Percentiles rank a stretch among this genome's conserved stretches.
phyloP scores from a whole-genome alignment of 768 basidiomycete genomes.

The Leccinum variicolor region DNA sequence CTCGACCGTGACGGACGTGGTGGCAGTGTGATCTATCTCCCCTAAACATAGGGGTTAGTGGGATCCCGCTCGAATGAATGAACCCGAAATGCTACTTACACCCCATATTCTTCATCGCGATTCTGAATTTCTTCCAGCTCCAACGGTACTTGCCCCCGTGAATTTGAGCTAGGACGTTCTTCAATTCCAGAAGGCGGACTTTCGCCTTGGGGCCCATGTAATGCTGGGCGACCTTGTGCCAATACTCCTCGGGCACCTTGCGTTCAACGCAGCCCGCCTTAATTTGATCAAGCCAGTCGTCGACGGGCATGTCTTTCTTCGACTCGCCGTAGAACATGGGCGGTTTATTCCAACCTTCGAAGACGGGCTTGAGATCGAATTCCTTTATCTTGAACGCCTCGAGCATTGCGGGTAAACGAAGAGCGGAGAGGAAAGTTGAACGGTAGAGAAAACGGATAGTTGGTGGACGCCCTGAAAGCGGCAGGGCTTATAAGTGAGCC shows the following conservation, averaged over 20 bases:
- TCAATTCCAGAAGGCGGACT: slow-evolving; percentile 62
- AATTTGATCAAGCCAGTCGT: slow-evolving; percentile 71
- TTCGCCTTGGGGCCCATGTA: slow-evolving; percentile 72
- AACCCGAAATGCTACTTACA: slow-evolving; percentile 46
- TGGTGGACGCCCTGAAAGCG: slow-evolving; percentile 8
- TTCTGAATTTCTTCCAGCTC: slow-evolving; percentile 81
- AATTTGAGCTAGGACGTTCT: slow-evolving; percentile 68
- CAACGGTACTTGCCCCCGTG: slow-evolving; percentile 76
- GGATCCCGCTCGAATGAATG: neutral
- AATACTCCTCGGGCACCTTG: slow-evolving; percentile 74
- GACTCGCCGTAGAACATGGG: slow-evolving; percentile 66
- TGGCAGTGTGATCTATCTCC: slow-evolving; percentile 60
- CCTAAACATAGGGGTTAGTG: slow-evolving; percentile 38
- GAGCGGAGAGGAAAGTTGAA: slow-evolving; percentile 1
- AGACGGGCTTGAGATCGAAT: slow-evolving; percentile 69
- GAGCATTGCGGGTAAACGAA: slow-evolving; percentile 40
- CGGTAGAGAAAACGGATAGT: slow-evolving; percentile 15
- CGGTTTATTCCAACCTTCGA: slow-evolving; percentile 60
- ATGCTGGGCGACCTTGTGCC: slow-evolving; percentile 79
- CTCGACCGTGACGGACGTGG: slow-evolving; percentile 60
- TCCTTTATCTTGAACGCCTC: slow-evolving; percentile 79
- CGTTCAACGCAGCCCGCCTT: slow-evolving; percentile 68
- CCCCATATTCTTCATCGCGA: slow-evolving; percentile 78
- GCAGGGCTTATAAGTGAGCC: slow-evolving; percentile 25
- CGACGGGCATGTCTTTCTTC: slow-evolving; percentile 66